Evolutionary conservation across 179 eudicot species (phyloP), one percentile per base, ranked within the genome.

Genomic region (Nepenthes alata): DNA sequence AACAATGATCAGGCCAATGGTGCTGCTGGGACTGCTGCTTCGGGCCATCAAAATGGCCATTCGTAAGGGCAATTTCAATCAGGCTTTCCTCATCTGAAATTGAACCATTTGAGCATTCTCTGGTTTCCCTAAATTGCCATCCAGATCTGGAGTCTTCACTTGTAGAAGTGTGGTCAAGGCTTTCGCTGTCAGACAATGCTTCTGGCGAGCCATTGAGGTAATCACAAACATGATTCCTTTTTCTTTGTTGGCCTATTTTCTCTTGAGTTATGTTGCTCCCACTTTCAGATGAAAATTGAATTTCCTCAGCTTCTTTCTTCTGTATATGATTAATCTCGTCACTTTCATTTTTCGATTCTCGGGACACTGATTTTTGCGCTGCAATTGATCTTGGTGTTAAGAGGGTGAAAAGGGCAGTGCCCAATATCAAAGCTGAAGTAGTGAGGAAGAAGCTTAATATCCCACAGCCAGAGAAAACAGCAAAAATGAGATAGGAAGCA

Each of bases 51-150:
- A 76, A 88, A 6, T 81, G 85, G 7, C 97, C 89, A 58, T 75
- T 79, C 11, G 96, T 87, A 0, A 91, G 82, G 6, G 77, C 91
- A 37, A 91, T 85, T 61, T 91, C 97, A 7, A 91, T 88, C 70
- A 88, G 68, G 74, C 96, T 82, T 47, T 91, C 96, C 62, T 91
- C 97, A 11, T 91, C 97, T 0, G 97, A 91, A 37, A 91, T 91
- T 14, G 88, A 78, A 36, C 72, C 87, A 39, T 88, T 90, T 37
- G 87, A 77, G 59, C 69, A 77, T 51, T 62, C 12, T 35, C 25
- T 11, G 16, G 49, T 9, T 4, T 12, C 13, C 67, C 52, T 25
- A 69, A 61, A 67, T 2, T 58, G 58, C 73, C 73, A 67, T 8
- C 75, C 80, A 11, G 47, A 51, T 53, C 73, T 78, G 2, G 78